These are phyloP conservation scores for Trichoderma lentiforme DNA, from an alignment of 2,329 filamentous ascomycete genomes.

Conservation along the genomic window DNA sequence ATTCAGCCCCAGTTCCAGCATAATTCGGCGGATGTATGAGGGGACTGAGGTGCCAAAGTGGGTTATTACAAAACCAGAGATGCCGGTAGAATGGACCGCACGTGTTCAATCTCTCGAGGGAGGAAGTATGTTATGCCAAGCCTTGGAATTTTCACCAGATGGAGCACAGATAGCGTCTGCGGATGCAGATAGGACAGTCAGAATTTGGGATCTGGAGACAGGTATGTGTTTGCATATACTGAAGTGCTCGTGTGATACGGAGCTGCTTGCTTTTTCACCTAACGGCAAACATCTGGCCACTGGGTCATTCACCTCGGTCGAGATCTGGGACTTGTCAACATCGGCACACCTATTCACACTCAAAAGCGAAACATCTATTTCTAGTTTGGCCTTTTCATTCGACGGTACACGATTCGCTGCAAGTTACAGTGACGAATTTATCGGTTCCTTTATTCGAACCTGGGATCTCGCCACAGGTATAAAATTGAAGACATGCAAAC, in stretches of 20 bases:
- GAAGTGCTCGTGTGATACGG: not conserved
- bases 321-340: not conserved
- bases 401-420: not conserved
- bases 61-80: not conserved
- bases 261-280: not conserved
- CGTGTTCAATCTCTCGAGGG: conserved; percentile 12
- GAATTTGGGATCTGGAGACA: conserved; percentile 5
- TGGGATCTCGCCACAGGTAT: not conserved
- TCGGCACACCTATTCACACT: not conserved
- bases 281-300: not conserved
- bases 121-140: accelerated
- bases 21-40: conserved; percentile 18
- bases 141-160: conserved; percentile 7
- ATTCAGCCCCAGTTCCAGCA: conserved; percentile 31
- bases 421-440: accelerated
- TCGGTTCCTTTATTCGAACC: not conserved
- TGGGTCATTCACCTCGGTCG: not conserved
- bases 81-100: not conserved
- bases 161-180: not conserved
- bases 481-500: not conserved
- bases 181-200: not conserved
- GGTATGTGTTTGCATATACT: not conserved
- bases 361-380: not conserved
- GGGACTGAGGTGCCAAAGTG: conserved; percentile 19
- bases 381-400: not conserved